Evolutionary conservation across 768 basidiomycete species (phyloP).

Genomic region (Termitomyces sp.): DNA sequence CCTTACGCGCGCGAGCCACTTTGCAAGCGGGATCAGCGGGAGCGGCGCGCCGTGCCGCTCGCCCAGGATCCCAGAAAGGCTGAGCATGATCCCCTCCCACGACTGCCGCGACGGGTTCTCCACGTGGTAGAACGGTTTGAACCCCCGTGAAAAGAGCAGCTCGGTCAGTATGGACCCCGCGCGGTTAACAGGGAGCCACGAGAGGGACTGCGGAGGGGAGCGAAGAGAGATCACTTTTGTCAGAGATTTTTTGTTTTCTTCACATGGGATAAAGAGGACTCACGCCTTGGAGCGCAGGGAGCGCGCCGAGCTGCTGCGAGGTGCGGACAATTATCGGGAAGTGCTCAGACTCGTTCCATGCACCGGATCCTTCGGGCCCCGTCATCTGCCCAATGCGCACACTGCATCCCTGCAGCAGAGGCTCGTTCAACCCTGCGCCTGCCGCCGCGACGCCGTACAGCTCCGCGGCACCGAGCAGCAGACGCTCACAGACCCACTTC

Average conservation of each 20-base stretch:
- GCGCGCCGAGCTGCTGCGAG: conserved; percentile 19
- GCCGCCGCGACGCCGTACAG: conserved; percentile 15
- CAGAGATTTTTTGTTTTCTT: neutral
- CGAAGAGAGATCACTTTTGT: conserved; percentile 3
- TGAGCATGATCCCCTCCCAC: conserved; percentile 23
- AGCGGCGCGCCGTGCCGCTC: conserved; percentile 11
- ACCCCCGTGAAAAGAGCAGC: conserved; percentile 15
- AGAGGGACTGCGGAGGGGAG: conserved; percentile 26
- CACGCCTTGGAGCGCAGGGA: conserved; percentile 26
- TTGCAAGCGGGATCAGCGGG: conserved; percentile 18
- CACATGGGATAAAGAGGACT: neutral
- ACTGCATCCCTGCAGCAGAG: neutral
- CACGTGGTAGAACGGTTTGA: conserved; percentile 17
- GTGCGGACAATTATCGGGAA: conserved; percentile 29
- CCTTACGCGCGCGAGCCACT: conserved; percentile 25
- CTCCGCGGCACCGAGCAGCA: conserved; percentile 5
- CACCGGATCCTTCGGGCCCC: conserved; percentile 28
- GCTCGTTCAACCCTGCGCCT: neutral
- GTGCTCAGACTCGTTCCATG: conserved; percentile 33
- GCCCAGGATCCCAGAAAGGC: conserved; percentile 22
- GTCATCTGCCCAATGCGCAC: conserved; percentile 22
- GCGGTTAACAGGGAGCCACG: conserved; percentile 31
- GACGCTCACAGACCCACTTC: conserved; percentile 24
- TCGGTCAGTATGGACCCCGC: conserved; percentile 27
- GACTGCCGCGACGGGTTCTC: conserved; percentile 32